A percentile compares a stretch with the other conserved stretches of the same genome.
Conservation (phyloP, 768 basidiomycete genomes). For the Lactarius quietus region DNA sequence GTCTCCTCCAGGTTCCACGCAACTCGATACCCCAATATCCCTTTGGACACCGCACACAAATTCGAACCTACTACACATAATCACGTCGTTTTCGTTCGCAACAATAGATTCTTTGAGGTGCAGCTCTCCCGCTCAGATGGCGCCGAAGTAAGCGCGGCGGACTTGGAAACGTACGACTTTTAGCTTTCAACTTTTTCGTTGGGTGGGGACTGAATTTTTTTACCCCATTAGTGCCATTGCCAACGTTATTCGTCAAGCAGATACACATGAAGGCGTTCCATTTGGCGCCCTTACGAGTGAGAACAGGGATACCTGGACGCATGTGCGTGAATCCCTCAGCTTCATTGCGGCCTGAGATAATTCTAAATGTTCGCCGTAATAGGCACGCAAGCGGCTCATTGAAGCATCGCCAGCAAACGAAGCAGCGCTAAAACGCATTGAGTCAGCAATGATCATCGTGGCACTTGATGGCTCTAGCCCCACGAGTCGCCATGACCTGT, state of each 20-base stretch:
- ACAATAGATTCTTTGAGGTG: constrained; percentile 88
- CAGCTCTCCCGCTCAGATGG: constrained; percentile 62
- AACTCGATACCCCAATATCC: constrained; percentile 77
- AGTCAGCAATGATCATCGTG: constrained; percentile 85
- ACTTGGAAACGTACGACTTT: constrained; percentile 62
- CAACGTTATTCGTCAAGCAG: constrained; percentile 63
- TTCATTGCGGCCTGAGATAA: constrained; percentile 16
- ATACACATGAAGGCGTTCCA: constrained; percentile 38
- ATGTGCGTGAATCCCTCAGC: constrained; percentile 42
- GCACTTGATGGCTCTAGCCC: constrained; percentile 83
- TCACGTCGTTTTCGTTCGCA: constrained; percentile 87
- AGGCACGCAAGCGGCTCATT: constrained; percentile 61
- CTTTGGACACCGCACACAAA: constrained; percentile 78
- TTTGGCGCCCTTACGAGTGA: constrained; percentile 87
- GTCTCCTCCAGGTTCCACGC: constrained; percentile 71
- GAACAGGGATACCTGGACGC: constrained; percentile 87
- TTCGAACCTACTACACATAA: constrained; percentile 73
- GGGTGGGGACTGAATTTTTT: constrained; percentile 1
- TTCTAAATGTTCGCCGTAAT: background rate
- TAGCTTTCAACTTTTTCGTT: background rate
- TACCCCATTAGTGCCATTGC: constrained; percentile 47
- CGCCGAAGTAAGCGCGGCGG: constrained; percentile 66
- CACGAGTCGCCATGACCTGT: constrained; percentile 74
- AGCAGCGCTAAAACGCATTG: constrained; percentile 68
- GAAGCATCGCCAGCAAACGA: constrained; percentile 63